Evolutionary conservation across 345 rosid species (phyloP), one percentile per base, ranked within the genome.

Genomic region (Arabis alpina): DNA sequence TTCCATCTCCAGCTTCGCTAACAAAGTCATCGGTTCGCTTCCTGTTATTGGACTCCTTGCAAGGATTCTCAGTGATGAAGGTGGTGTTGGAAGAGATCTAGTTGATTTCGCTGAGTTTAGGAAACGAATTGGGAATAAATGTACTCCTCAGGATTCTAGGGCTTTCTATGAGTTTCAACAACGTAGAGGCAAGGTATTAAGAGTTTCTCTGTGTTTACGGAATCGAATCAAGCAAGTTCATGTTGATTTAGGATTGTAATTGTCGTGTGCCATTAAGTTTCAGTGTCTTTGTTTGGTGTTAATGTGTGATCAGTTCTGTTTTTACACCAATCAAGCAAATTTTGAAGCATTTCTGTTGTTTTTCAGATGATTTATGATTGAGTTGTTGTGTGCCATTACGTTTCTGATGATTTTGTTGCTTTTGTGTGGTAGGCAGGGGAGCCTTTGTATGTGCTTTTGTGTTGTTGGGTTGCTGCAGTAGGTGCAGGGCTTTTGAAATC

Each of bases 401-500:
- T n/a, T n/a, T n/a, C n/a, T n/a, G n/a, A n/a, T n/a, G n/a, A n/a
- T n/a, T n/a, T n/a, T n/a, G n/a, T n/a, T n/a, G 71, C 1, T 66
- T 24, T 67, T 61, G 57, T 41, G 83, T 77, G 66, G 59, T 73
- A 93, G 99, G 82, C 89, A 68, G 97, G 96, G 74, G 95, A 93
- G 28, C 96, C 98, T 19, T 77, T 94, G 88, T 85, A 87, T 81
- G 99, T 91, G 75, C 85, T 91, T 53, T 71, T 94, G 23, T 89
- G 97, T 75, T 91, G 99, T 78, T 94, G 97, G 97, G 77, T 85
- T 58, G 89, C 99, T 32, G 98, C 96, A 51, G 89, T 89, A 4
- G 96, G 99, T 59, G 99, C 97, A 59, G 99, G 99, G 53, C 89
- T 94, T 68, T 80, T 94, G 44, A 94, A 91, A 77, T 91, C 97